Percentiles rank a stretch among this genome's conserved stretches.
phyloP scores from a whole-genome alignment of 202 grass and related monocot species.

The Hordeum pubiflorum region DNA sequence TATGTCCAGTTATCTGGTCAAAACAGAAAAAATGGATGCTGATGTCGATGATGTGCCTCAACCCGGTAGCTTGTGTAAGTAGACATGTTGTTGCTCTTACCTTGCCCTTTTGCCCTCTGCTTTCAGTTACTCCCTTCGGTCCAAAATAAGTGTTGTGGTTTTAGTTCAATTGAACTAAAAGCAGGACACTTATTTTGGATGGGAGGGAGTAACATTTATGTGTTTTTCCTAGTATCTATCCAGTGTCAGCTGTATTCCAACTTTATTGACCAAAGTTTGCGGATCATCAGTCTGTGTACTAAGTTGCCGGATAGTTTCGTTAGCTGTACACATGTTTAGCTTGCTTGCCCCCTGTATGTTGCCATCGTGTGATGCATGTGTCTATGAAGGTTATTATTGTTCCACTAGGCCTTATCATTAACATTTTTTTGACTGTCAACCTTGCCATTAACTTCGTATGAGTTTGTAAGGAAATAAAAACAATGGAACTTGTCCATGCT shows the following conservation, averaged over 20 bases:
- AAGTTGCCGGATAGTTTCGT: background rate
- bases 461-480: background rate
- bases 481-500: background rate
- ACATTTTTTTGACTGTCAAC: background rate
- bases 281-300: background rate
- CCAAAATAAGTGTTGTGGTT: too few relatives aligned
- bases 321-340: background rate
- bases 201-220: too few relatives aligned
- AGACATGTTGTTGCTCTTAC: background rate
- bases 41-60: conserved; percentile 81
- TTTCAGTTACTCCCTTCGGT: too few relatives aligned
- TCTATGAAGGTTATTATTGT: background rate
- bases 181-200: too few relatives aligned
- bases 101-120: background rate
- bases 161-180: too few relatives aligned
- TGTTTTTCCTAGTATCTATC: conserved; percentile 3
- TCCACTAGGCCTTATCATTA: background rate
- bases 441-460: background rate
- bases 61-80: conserved; percentile 68
- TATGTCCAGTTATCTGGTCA: conserved; percentile 79
- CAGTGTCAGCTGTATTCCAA: background rate
- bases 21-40: conserved; percentile 71
- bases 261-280: background rate
- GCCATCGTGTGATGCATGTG: background rate
- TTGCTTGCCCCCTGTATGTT: background rate